Evolutionary conservation across 2,329 filamentous ascomycete species (phyloP).

Genomic region (Aspergillus sp.): DNA sequence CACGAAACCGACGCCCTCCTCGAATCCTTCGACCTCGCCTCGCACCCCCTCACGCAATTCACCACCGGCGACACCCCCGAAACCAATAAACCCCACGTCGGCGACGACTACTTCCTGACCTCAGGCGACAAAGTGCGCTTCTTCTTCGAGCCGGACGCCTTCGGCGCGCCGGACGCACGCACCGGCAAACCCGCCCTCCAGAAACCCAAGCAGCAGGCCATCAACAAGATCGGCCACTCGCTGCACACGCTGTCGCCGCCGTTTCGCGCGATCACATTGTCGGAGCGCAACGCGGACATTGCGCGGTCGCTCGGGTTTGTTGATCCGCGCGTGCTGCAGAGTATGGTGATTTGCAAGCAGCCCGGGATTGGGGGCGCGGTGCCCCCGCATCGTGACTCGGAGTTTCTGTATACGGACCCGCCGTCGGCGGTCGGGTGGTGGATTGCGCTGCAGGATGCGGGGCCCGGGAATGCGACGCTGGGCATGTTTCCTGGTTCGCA

Average conservation of each 20-base stretch:
- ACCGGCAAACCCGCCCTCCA: slow-evolving; percentile 57
- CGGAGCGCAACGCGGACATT: slow-evolving; percentile 56
- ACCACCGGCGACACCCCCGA: slow-evolving; percentile 68
- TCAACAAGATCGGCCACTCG: slow-evolving; percentile 86
- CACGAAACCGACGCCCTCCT: slow-evolving; percentile 73
- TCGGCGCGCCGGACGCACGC: slow-evolving; percentile 47
- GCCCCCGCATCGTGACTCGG: slow-evolving; percentile 85
- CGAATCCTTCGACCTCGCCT: slow-evolving; percentile 68
- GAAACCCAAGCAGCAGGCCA: slow-evolving; percentile 77
- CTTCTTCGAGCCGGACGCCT: slow-evolving; percentile 96
- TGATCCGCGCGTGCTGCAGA: slow-evolving; percentile 79
- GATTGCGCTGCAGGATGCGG: slow-evolving; percentile 95
- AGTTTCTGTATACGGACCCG: slow-evolving; percentile 86
- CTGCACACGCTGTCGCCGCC: slow-evolving; percentile 67
- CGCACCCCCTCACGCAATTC: slow-evolving; percentile 92
- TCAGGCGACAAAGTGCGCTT: slow-evolving; percentile 91
- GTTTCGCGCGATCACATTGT: slow-evolving; percentile 56
- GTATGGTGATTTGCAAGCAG: slow-evolving; percentile 98
- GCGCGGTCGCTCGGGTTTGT: slow-evolving; percentile 69
- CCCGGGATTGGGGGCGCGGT: slow-evolving; percentile 92
- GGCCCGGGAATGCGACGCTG: slow-evolving; percentile 79
- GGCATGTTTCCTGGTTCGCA: slow-evolving; percentile 84
- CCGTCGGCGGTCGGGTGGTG: slow-evolving; percentile 92
- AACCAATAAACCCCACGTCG: slow-evolving; percentile 65
- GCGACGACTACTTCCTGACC: slow-evolving; percentile 88